phyloP scores from a whole-genome alignment of 768 basidiomycete genomes.

The Hirschioporus abietinus region DNA sequence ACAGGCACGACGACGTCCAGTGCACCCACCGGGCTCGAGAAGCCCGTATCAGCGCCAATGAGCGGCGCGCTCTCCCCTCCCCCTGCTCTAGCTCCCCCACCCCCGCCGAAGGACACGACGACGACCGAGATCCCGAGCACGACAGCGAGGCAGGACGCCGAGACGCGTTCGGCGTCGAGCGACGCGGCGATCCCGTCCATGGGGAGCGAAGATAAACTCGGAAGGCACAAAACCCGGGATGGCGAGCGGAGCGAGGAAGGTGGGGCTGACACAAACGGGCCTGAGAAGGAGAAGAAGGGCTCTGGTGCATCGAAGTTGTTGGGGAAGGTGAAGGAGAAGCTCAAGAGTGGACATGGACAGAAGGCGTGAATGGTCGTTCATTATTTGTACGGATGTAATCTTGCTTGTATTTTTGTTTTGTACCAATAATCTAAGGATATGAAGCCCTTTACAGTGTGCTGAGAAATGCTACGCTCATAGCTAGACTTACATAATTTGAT shows the following conservation, averaged over 20 bases:
- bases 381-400: too few species aligned
- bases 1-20: background rate
- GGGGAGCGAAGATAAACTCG: background rate
- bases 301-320: background rate
- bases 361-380: background rate
- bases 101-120: background rate
- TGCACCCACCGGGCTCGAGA: background rate
- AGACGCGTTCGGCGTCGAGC: background rate
- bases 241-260: background rate
- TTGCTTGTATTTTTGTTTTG: too few species aligned
- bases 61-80: background rate
- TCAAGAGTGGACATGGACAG: background rate
- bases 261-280: background rate
- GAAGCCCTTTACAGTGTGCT: too few species aligned
- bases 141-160: background rate
- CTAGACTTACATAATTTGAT: too few species aligned
- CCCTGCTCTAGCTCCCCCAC: too few species aligned
- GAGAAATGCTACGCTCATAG: too few species aligned
- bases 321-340: background rate
- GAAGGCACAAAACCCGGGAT: too few species aligned
- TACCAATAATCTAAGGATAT: too few species aligned
- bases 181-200: background rate
- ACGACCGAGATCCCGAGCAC: too few species aligned
- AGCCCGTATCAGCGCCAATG: background rate
- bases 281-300: background rate